phyloP scores from a whole-genome alignment of 1,139 yeast species.

The Taphrina flavorubra region DNA sequence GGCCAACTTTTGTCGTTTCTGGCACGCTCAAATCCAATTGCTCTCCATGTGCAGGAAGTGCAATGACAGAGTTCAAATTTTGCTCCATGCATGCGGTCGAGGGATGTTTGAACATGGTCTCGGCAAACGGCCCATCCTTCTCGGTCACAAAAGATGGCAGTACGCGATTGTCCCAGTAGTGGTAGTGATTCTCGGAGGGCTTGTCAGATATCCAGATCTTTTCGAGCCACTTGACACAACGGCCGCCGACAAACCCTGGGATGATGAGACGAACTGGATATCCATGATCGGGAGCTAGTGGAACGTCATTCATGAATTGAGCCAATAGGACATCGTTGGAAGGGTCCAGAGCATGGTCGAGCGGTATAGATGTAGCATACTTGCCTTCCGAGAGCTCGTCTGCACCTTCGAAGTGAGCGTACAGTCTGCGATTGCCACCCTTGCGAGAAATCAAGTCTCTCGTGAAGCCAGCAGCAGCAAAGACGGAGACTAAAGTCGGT shows the following conservation, averaged over 20 bases:
- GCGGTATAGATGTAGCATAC: slow-evolving; percentile 46
- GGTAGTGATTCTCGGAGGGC: slow-evolving; percentile 52
- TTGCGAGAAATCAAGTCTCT: slow-evolving; percentile 46
- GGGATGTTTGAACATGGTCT: slow-evolving; percentile 14
- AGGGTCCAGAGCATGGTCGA: slow-evolving; percentile 50
- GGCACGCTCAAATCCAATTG: not conserved
- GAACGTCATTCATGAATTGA: slow-evolving; percentile 52
- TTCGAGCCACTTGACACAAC: slow-evolving; percentile 52
- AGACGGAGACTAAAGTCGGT: slow-evolving; percentile 50
- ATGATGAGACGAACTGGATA: slow-evolving; percentile 51
- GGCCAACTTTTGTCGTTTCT: not conserved
- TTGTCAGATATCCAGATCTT: slow-evolving; percentile 49
- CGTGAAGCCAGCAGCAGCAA: slow-evolving; percentile 49
- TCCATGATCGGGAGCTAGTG: slow-evolving; percentile 48
- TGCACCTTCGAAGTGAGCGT: slow-evolving; percentile 51
- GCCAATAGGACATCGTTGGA: slow-evolving; percentile 51
- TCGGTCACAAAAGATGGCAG: slow-evolving; percentile 51
- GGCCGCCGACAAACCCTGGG: slow-evolving; percentile 53
- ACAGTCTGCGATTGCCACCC: slow-evolving; percentile 29
- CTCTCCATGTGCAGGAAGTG: slow-evolving; percentile 9
- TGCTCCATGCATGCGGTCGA: slow-evolving; percentile 20
- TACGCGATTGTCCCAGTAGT: slow-evolving; percentile 52
- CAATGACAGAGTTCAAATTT: slow-evolving; percentile 19
- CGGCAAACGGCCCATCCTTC: slow-evolving; percentile 24
- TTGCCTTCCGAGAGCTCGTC: slow-evolving; percentile 52